Evolutionary conservation across 768 basidiomycete species (phyloP).

Genomic region (Clathrus columnatus): DNA sequence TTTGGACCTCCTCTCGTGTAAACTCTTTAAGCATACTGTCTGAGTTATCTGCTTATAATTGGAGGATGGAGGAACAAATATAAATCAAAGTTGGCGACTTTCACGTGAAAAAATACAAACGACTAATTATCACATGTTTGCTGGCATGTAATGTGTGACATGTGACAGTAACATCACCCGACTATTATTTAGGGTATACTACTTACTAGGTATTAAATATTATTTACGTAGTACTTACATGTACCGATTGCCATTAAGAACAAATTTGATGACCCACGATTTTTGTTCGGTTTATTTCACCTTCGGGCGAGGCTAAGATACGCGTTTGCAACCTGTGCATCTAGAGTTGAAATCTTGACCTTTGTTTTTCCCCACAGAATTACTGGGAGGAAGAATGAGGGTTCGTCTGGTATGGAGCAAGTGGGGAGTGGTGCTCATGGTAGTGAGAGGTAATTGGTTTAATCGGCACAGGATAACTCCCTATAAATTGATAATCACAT

Average conservation of each 20-base stretch:
- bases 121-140: too few relatives aligned
- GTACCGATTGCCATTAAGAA: too few relatives aligned
- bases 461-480: conserved; percentile 52
- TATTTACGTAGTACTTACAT: too few relatives aligned
- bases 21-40: conserved; percentile 41
- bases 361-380: conserved; percentile 51
- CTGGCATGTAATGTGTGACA: too few relatives aligned
- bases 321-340: conserved; percentile 57
- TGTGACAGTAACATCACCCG: too few relatives aligned
- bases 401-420: conserved; percentile 59
- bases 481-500: conserved; percentile 23
- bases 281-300: conserved; percentile 15
- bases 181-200: too few relatives aligned
- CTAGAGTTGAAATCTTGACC: conserved; percentile 50
- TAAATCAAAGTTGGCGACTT: too few relatives aligned
- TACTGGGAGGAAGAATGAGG: conserved; percentile 43
- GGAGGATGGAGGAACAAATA: too few relatives aligned
- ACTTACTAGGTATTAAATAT: too few relatives aligned
- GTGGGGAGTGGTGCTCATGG: conserved; percentile 63
- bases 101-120: too few relatives aligned
- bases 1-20: conserved; percentile 62
- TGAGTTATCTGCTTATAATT: too few relatives aligned
- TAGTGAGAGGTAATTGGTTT: conserved; percentile 57
- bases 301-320: conserved; percentile 62
- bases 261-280: too few relatives aligned